phyloP scores from a whole-genome alignment of 495 filamentous ascomycete species.

The Coniosporium apollinis region DNA sequence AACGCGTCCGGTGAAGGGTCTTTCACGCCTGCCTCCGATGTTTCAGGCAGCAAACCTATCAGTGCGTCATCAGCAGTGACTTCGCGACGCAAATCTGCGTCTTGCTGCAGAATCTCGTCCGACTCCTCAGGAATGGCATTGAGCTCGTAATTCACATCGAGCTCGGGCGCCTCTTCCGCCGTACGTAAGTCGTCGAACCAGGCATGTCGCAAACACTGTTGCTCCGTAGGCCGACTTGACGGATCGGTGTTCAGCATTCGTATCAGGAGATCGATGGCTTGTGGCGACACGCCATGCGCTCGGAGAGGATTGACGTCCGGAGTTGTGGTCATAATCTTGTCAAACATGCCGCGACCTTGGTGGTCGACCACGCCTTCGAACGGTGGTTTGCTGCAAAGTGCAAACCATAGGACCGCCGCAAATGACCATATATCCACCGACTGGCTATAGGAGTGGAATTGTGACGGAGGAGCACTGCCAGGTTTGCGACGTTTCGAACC shows the following conservation, averaged over 20 bases:
- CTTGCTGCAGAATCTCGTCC: too few species aligned
- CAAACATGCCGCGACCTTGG: constrained; percentile 47
- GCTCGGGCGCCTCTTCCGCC: constrained; percentile 29
- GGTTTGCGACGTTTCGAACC: constrained; percentile 35
- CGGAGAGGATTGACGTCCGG: constrained; percentile 44
- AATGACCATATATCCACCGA: constrained; percentile 92
- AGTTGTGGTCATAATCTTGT: constrained; percentile 60
- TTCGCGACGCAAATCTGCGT: too few species aligned
- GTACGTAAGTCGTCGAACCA: constrained; percentile 43
- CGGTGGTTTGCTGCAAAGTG: constrained; percentile 58
- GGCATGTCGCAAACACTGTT: constrained; percentile 42
- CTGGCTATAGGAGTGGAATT: constrained; percentile 46
- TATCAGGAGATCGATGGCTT: constrained; percentile 53
- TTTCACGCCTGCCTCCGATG: too few species aligned
- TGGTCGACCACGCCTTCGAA: constrained; percentile 51
- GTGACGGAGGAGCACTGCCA: constrained; percentile 28
- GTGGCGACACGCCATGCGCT: constrained; percentile 37
- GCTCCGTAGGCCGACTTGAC: constrained; percentile 45
- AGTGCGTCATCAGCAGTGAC: too few species aligned
- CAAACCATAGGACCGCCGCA: constrained; percentile 73
- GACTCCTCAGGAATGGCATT: too few species aligned
- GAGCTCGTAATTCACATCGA: too few species aligned
- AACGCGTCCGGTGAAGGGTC: too few species aligned
- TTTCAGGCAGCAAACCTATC: too few species aligned
- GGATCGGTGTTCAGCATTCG: constrained; percentile 64